These are phyloP conservation scores for Kwoniella botswanensis DNA, from an alignment of 768 basidiomycete genomes.

Conservation along the genomic window DNA sequence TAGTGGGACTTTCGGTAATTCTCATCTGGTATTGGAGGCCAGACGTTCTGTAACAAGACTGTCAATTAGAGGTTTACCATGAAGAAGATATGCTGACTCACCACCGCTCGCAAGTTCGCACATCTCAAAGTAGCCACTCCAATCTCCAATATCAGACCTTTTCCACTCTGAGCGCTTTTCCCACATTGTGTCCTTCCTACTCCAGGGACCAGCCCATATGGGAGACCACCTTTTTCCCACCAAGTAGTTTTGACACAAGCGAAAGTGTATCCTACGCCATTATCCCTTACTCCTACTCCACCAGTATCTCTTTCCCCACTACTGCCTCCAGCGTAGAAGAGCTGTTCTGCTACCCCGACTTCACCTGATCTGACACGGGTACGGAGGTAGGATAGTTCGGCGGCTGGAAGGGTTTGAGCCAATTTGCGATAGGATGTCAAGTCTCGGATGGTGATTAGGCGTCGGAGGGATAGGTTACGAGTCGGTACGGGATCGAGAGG, in stretches of 20 bases:
- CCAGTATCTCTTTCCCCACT: conserved; percentile 28
- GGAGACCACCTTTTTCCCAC: conserved; percentile 55
- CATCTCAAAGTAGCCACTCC: conserved; percentile 54
- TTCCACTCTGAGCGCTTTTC: conserved; percentile 28
- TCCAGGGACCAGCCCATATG: conserved; percentile 43
- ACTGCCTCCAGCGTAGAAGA: conserved; percentile 45
- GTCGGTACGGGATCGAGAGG: conserved; percentile 39
- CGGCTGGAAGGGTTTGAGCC: conserved; percentile 50
- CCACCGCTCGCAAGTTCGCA: conserved; percentile 54
- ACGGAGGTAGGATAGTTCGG: conserved; percentile 51
- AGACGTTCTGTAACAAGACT: conserved; percentile 43
- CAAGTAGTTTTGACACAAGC: conserved; percentile 52
- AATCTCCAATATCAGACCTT: conserved; percentile 53
- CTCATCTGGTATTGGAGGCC: conserved; percentile 55
- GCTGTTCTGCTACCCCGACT: conserved; percentile 44
- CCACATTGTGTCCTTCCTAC: conserved; percentile 36
- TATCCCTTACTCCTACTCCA: conserved; percentile 36
- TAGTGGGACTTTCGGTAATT: conserved; percentile 57
- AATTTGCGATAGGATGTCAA: conserved; percentile 52
- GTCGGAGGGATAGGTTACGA: conserved; percentile 46
- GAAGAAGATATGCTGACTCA: conserved; percentile 32
- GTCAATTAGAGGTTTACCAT: not conserved
- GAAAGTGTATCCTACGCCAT: conserved; percentile 50
- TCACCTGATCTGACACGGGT: conserved; percentile 44
- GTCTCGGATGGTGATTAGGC: conserved; percentile 50